Base-by-base conservation (phyloP, 495 filamentous ascomycete species). In the Elasticomyces elasticus region DNA sequence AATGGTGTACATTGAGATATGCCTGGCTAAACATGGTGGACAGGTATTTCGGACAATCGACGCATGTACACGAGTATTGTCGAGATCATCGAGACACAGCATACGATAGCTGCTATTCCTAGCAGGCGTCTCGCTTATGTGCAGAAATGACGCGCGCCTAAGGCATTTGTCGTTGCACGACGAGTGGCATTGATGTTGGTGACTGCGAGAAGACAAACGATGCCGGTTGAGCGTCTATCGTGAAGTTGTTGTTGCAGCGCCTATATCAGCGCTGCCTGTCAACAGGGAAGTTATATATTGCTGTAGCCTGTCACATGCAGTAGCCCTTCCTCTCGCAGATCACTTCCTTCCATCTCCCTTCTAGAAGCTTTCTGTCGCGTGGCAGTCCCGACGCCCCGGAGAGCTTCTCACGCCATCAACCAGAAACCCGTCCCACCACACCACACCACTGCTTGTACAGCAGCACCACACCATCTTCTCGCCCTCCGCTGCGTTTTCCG, bases 61-160 rank as follows among this genome's bases (percentile, higher is more conserved):
- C n/a, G 31, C 31, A n/a, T 37, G 31, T 37, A 37, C 31, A n/a
- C 31, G n/a, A n/a, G 31, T 37, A 37, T n/a, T 37, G 31, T n/a
- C 31, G 10, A 37, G 10, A 37, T 37, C 31, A 37, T 10, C 10
- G 31, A 10, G 31, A 10, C 10, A 37, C 31, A 37, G 10, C 31
- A 10, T n/a, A 19, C 12, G 11, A 7, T 24, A n/a, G n/a, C 2
- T 11, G 3, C 38, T 53, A 53, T 53, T 53, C 19, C 25, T 3
- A 33, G 50, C 50, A 44, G 31, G 50, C 50, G 50, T 53, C 50
- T 53, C 50, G 50, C 50, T 20, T 42, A 17, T 31, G 19, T 27
- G 24, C 7, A 31, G 11, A 27, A 10, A 15, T 53, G 28, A 53
- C 50, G 50, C 37, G 50, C 50, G 50, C 50, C 50, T 53, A 44